These are phyloP conservation scores for Entoloma clypeatum DNA, from an alignment of 1,284 basidiomycete species.

Conservation along the genomic window DNA sequence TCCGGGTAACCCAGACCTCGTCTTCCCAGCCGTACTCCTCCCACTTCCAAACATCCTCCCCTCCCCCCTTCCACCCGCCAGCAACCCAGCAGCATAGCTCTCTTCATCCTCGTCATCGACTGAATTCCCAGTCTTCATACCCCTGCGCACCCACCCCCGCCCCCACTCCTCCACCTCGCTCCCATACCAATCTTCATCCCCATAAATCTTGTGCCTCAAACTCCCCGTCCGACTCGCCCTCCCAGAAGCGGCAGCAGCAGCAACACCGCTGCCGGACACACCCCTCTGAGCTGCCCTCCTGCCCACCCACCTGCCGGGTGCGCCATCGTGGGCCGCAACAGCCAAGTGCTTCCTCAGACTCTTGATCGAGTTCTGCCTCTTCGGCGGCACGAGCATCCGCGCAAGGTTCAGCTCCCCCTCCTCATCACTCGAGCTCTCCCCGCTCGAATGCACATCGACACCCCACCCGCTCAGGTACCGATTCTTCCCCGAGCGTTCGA, in stretches of 20 bases:
- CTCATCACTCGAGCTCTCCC: slow-evolving; percentile 2
- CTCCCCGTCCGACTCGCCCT: slow-evolving; percentile 12
- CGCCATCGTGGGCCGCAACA: background rate
- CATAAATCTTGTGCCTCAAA: slow-evolving; percentile 12
- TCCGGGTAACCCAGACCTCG: slow-evolving; percentile 21
- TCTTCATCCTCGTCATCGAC: slow-evolving; percentile 29
- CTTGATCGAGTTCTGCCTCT: slow-evolving; percentile 65
- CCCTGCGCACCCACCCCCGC: slow-evolving; percentile 22
- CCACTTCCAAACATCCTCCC: slow-evolving; percentile 21
- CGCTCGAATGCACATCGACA: slow-evolving; percentile 33
- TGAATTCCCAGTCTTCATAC: slow-evolving; percentile 15
- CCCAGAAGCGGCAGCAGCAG: slow-evolving; percentile 5
- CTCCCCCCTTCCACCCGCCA: slow-evolving; percentile 15
- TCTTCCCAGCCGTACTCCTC: slow-evolving; percentile 21
- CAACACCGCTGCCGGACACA: slow-evolving; percentile 5
- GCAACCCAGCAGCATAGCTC: slow-evolving; percentile 21
- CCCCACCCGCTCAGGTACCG: slow-evolving; percentile 33
- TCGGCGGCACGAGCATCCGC: slow-evolving; percentile 63
- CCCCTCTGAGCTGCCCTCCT: slow-evolving; percentile 5
- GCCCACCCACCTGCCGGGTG: background rate
- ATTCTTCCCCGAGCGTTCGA: slow-evolving; percentile 12
- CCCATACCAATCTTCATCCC: slow-evolving; percentile 16
- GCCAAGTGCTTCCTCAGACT: slow-evolving; percentile 57
- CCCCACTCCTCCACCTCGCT: slow-evolving; percentile 21
- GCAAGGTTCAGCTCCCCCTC: slow-evolving; percentile 16